These are phyloP conservation scores for Termitomyces sp. DNA, from an alignment of 768 basidiomycete genomes.

Conservation along the genomic window DNA sequence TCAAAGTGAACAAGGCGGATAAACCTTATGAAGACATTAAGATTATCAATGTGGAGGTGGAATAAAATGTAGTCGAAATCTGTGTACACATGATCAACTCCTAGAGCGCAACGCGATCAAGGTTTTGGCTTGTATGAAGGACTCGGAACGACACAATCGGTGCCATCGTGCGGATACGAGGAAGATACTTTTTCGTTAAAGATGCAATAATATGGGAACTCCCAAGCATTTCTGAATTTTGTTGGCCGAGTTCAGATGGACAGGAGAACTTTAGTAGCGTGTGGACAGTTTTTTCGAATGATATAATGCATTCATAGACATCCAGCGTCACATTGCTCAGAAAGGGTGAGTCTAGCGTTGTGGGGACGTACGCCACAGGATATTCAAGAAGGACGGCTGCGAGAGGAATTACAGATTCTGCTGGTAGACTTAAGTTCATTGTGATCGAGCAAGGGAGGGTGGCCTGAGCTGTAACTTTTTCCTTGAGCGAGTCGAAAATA, in stretches of 20 bases:
- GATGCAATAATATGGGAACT: conserved; percentile 21
- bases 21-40: conserved; percentile 94
- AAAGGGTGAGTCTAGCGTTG: conserved; percentile 25
- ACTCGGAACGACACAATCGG: conserved; percentile 20
- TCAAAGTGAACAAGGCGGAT: conserved; percentile 77
- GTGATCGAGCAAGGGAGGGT: conserved; percentile 17
- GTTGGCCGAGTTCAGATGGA: conserved; percentile 27
- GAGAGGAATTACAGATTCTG: conserved; percentile 39
- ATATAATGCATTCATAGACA: conserved; percentile 41
- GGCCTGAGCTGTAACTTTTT: neutral
- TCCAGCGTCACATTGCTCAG: conserved; percentile 44
- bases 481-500: conserved; percentile 9
- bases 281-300: conserved; percentile 19
- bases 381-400: conserved; percentile 61
- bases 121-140: conserved; percentile 27
- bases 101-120: conserved; percentile 47
- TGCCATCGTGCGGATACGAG: conserved; percentile 22
- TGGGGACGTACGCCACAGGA: conserved; percentile 46
- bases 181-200: conserved; percentile 29
- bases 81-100: neutral
- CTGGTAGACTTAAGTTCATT: conserved; percentile 22
- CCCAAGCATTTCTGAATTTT: conserved; percentile 15
- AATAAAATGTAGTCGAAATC: conserved; percentile 31
- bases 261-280: conserved; percentile 55
- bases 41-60: conserved; percentile 75